These are phyloP conservation scores for Leptographium lundbergii DNA, from an alignment of 2,329 filamentous ascomycete species.

Conservation along the genomic window DNA sequence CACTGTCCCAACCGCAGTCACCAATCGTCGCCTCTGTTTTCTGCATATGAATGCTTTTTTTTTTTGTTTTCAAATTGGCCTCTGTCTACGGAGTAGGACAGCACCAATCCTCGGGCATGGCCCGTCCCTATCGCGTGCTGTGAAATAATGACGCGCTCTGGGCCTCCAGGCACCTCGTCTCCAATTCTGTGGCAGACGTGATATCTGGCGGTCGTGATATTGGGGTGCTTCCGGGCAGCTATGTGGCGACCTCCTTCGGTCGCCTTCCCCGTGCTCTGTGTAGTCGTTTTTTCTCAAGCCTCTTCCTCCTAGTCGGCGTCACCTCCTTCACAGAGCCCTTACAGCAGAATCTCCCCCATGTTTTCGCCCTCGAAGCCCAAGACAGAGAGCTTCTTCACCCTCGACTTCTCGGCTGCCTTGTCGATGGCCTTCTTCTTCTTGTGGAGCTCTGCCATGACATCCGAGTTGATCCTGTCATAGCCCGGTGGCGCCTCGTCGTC, in stretches of 20 bases:
- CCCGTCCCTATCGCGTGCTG: not conserved
- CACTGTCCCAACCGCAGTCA: not conserved
- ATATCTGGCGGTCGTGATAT: not conserved
- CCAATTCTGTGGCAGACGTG: not conserved
- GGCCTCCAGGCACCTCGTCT: not conserved
- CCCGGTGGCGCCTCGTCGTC: conserved; percentile 74
- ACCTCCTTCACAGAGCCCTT: conserved; percentile 14
- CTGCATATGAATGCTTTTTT: not conserved
- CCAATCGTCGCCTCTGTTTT: not conserved
- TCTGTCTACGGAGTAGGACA: not conserved
- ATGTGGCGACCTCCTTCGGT: not conserved
- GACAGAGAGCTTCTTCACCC: conserved; percentile 56
- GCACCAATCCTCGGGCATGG: not conserved
- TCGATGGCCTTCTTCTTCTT: conserved; percentile 58
- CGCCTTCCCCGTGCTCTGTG: not conserved
- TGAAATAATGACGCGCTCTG: not conserved
- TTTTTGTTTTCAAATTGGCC: not conserved
- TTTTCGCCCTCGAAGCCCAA: conserved; percentile 85
- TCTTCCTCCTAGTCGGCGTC: not conserved
- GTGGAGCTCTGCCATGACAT: conserved; percentile 53
- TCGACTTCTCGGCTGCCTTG: conserved; percentile 60
- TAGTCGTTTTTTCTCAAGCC: not conserved
- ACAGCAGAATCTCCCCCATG: conserved; percentile 61
- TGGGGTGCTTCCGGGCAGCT: not conserved
- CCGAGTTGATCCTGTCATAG: conserved; percentile 37